Base-by-base conservation (phyloP, 176 grass and related monocot genomes). In the Zea mays region DNA sequence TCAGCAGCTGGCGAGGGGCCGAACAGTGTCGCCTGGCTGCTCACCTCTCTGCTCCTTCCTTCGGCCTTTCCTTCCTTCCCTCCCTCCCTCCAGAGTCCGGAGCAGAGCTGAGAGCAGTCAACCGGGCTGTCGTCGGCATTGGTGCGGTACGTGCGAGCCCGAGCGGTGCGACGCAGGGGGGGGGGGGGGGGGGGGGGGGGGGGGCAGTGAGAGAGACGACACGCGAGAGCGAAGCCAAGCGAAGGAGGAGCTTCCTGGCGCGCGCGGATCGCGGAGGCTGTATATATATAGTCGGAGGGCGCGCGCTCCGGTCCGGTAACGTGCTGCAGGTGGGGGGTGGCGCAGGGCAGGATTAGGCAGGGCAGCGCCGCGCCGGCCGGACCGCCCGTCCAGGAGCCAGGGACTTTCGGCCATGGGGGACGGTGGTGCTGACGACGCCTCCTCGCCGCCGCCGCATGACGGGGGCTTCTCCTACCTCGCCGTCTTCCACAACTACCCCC, bases 401-500 rank as follows among this genome's bases (percentile, higher is more conserved):
- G 43, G 67, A n/a, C 13, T 54, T 66, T 39, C 11, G 56, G 8
- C 65, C 77, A 89, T 89, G 87, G 77, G 82, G 66, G 77, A 89
- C 72, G 86, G 82, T 81, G 86, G 58, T 72, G 73, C 68, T 77
- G 59, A 49, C 62, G 63, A 55, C 68, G 52, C 71, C 74, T 10
- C 86, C 67, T 79, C 93, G 61, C 85, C 90, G 55, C 76, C 88
- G 57, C 71, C 93, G 54, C 84, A 67, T 27, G 27, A 27, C 21
- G 59, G 85, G 59, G 84, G 50, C 2, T 86, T 90, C 83, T 92
- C 85, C 48, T 87, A 86, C 72, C 65, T 90, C 81, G 85, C 87
- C 63, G 70, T 97, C 80, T 86, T 93, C 79, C 85, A 97, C 80
- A 97, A 97, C 80, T 97, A 84, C 75, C 93, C 93, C 33, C 87